A percentile compares a stretch with the other conserved stretches of the same genome.
These are phyloP conservation scores for Posidonia oceanica DNA, from an alignment of 116 monocot species.

Conservation along the genomic window DNA sequence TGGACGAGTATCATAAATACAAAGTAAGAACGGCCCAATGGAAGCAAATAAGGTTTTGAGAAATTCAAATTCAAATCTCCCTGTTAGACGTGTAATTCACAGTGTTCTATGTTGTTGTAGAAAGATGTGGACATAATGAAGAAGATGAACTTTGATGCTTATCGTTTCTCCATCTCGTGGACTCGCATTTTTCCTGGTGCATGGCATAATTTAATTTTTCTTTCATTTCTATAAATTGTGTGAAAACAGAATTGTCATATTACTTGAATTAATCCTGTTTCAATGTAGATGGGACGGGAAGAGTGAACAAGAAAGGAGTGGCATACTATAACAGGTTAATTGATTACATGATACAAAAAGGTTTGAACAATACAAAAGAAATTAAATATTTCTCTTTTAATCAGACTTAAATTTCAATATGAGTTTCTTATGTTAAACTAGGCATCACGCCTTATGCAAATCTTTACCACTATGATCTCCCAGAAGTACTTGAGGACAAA, in stretches of 20 bases:
- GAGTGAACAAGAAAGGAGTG: slow-evolving; percentile 59
- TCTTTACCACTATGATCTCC: slow-evolving; percentile 70
- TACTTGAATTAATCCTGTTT: neutral
- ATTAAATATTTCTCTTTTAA: neutral
- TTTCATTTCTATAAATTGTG: neutral
- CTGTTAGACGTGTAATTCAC: too few species aligned
- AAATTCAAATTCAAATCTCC: neutral
- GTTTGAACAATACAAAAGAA: neutral
- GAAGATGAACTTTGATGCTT: slow-evolving; percentile 79
- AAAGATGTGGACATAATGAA: slow-evolving; percentile 79
- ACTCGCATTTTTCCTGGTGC: slow-evolving; percentile 75
- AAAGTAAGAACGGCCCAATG: slow-evolving; percentile 17
- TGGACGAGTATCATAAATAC: slow-evolving; percentile 68
- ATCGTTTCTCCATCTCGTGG: slow-evolving; percentile 93
- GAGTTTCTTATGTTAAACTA: slow-evolving; percentile 3
- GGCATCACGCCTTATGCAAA: slow-evolving; percentile 67
- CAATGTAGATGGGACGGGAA: slow-evolving; percentile 46
- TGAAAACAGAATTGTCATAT: neutral
- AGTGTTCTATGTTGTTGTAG: slow-evolving; percentile 15
- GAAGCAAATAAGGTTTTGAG: too few species aligned
- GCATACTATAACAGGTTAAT: slow-evolving; percentile 84
- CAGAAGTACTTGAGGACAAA: slow-evolving; percentile 37
- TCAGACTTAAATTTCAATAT: neutral
- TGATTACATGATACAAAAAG: slow-evolving; percentile 52
- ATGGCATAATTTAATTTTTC: neutral